Evolutionary conservation across 1,139 yeast genomes (phyloP), one percentile per base, ranked within the genome.

Genomic region (Hyphopichia wangnamkhiaoensis): DNA sequence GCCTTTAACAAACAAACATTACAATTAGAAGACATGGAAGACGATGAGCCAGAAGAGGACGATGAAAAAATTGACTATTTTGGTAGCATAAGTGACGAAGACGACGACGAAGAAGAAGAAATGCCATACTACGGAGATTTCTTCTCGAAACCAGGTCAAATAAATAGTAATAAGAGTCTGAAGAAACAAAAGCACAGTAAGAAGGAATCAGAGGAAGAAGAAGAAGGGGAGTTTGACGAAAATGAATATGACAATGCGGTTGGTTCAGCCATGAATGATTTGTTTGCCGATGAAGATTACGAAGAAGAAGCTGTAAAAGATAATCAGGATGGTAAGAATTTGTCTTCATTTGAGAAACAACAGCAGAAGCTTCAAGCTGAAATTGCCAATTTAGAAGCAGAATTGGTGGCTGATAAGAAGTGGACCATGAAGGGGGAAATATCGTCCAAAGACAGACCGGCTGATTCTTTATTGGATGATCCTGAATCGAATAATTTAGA

Each of bases 361-460:
- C 98, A 91, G 60, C 71, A 73, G 40, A 80, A 79, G 43, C 73
- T 93, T 26, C 87, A 84, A 55, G 74, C 76, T 31, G 95, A 93
- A 61, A 93, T 93, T 45, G 78, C 77, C 29, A 74, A 78, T 50
- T 71, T 90, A 38, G 98, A 93, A 63, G 80, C 82, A 27, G 98
- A 91, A 57, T 83, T 94, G 21, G 82, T 93, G 20, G 93, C 90
- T 1, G 93, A 86, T 45, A 93, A 93, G 68, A 83, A 83, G 54
- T 93, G 98, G 98, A 82, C 95, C 7, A 76, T 91, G 76, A 85
- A 83, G 57, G 98, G 98, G 62, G 98, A 93, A 64, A 90, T 89
- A 2, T 76, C 79, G 38, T 87, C 91, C 1, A 79, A 75, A 46
- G 88, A 84, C 49, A 78, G 98, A 56, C 96, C 96, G 3, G 70